Evolutionary conservation across 306 rosid genomes (phyloP).

Genomic region (Hylodesmum podocarpum): DNA sequence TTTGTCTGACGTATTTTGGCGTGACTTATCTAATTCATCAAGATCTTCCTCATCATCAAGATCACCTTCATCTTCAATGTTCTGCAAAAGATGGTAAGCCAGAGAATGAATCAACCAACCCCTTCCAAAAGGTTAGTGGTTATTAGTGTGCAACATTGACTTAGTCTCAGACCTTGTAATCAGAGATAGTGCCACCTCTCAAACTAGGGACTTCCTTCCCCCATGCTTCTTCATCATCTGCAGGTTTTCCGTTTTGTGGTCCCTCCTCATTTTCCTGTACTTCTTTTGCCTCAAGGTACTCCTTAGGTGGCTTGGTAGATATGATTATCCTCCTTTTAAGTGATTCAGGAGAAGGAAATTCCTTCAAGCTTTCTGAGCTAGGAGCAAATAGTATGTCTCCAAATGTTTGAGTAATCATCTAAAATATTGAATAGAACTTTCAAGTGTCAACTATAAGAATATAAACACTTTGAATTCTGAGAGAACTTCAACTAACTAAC

Average conservation of each 20-base stretch:
- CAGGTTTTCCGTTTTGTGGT: conserved; percentile 43
- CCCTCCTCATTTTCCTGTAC: conserved; percentile 50
- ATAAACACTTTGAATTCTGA: conserved; percentile 10
- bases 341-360: conserved; percentile 93
- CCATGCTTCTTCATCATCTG: conserved; percentile 82
- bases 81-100: conserved; percentile 40
- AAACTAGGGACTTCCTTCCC: conserved; percentile 74
- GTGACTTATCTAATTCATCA: conserved; percentile 45
- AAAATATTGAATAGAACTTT: conserved; percentile 28
- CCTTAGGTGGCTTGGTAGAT: conserved; percentile 98
- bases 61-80: conserved; percentile 45
- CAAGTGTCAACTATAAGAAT: conserved; percentile 25
- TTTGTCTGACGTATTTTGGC: conserved; percentile 54
- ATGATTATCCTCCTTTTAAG: conserved; percentile 72
- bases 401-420: conserved; percentile 80
- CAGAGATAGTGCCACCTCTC: conserved; percentile 43
- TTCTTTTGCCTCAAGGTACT: conserved; percentile 79
- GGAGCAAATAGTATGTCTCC: conserved; percentile 77
- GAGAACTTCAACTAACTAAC: conserved; percentile 41
- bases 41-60: conserved; percentile 47
- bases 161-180: conserved; percentile 59
- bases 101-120: conserved; percentile 26
- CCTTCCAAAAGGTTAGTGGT: background rate
- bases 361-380: conserved; percentile 64
- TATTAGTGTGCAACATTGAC: conserved; percentile 11